phyloP scores from a whole-genome alignment of 257 asterid species.

The Nicotiana sylvestris region DNA sequence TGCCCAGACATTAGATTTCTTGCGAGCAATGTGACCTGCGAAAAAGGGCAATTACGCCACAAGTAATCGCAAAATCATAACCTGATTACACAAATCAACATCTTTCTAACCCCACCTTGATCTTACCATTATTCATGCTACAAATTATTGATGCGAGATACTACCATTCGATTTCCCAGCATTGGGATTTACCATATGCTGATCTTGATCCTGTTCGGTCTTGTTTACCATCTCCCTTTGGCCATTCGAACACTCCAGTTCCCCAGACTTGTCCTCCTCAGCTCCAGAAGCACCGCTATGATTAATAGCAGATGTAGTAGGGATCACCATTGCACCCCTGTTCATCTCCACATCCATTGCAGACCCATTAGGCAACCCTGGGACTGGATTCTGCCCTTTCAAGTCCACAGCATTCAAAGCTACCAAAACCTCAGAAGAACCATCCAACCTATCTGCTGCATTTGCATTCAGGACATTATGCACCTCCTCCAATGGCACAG shows the following conservation, averaged over 20 bases:
- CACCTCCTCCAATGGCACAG: constrained; percentile 18
- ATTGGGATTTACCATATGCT: constrained; percentile 17
- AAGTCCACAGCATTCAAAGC: constrained; percentile 51
- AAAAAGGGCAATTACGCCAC: not conserved
- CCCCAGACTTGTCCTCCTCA: constrained; percentile 18
- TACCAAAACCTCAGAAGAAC: constrained; percentile 37
- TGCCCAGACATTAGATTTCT: not conserved
- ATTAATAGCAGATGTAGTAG: constrained; percentile 11
- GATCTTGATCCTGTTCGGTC: constrained; percentile 24
- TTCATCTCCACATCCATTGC: constrained; percentile 53
- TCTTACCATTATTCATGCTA: constrained; percentile 16
- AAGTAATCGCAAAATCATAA: not conserved
- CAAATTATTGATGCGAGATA: constrained; percentile 16
- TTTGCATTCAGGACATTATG: constrained; percentile 15
- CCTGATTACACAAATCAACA: constrained; percentile 3
- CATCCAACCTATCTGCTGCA: constrained; percentile 29
- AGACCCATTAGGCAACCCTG: constrained; percentile 14
- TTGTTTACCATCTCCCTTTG: constrained; percentile 22
- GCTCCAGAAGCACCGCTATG: constrained; percentile 15
- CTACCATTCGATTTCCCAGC: constrained; percentile 19
- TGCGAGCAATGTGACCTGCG: not conserved
- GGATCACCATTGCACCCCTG: constrained; percentile 3
- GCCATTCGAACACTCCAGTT: constrained; percentile 15
- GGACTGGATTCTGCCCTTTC: constrained; percentile 18
- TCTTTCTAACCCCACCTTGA: not conserved